Percentiles rank a stretch among this genome's conserved stretches.
Evolutionary conservation across 306 rosid genomes (phyloP).

Genomic region (Cicer arietinum): DNA sequence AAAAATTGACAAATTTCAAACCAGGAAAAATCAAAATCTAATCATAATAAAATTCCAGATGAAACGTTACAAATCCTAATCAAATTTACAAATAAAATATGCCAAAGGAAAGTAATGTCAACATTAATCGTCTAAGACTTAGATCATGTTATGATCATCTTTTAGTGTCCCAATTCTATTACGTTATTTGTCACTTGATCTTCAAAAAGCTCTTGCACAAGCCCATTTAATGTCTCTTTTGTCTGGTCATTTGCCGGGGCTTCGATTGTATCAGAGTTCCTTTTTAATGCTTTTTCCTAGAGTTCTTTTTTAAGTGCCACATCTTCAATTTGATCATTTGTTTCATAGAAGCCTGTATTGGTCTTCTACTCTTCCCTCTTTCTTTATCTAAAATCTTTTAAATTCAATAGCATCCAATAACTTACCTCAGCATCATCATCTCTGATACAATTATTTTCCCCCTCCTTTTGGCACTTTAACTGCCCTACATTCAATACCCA

Average conservation of each 20-base stretch:
- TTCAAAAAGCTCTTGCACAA: conserved; percentile 18
- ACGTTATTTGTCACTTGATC: conserved; percentile 8
- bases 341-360: background rate
- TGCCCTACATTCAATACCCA: background rate
- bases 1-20: conserved; percentile 28
- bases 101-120: conserved; percentile 16
- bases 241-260: background rate
- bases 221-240: background rate
- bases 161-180: background rate
- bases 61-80: conserved; percentile 1
- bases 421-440: background rate
- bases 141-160: conserved; percentile 12
- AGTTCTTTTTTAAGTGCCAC: background rate
- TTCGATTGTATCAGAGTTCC: background rate
- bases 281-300: background rate
- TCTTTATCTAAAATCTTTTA: background rate
- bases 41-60: background rate
- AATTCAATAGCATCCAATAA: background rate
- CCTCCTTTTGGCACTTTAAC: background rate
- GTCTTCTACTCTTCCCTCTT: background rate
- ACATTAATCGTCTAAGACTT: background rate
- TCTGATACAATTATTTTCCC: background rate
- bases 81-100: background rate
- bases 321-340: background rate
- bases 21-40: background rate